Base-by-base conservation (phyloP, 129 eudicot species). In the Logfia minima region DNA sequence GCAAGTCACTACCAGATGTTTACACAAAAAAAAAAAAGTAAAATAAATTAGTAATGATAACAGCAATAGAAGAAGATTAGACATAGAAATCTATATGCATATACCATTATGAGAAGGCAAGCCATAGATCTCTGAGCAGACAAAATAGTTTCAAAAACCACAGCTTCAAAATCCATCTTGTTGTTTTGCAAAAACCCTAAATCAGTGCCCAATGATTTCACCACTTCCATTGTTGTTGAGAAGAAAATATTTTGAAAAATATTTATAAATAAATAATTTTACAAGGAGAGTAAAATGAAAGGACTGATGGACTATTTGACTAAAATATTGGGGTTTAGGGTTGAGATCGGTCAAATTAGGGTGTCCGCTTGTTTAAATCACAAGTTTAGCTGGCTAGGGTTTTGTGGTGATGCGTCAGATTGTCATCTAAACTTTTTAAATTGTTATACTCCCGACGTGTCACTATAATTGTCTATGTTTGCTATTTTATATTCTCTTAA, bases 81-180 rank as follows among this genome's bases (percentile, higher is more conserved):
- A 75, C 2, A 18, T 26, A 56, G 8, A 6, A 18, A 58, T 24
- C 4, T 64, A 45, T 16, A 16, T 24, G 52, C 5, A 19, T 18
- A 64, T 84, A 92, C 96, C 96, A 84, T 64, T 68, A 82, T 53
- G 56, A 92, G 77, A 35, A 92, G 77, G 82, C 74, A 79, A 83
- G 88, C 80, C 56, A 92, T 67, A 83, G 90, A 84, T 74, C 82
- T 88, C 66, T 88, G 89, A 89, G 93, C 96, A 83, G 82, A 74
- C 76, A 92, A 83, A 79, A 83, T 63, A 80, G 93, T 39, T 22
- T 86, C 83, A 64, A 64, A 66, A 66, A 78, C 79, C 76, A 77
- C 77, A 68, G 84, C 77, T 79, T 84, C 85, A 82, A 68, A 77
- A 17, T 9, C 66, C 79, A 80, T 66, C 13, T 32, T 78, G 51